Evolutionary conservation across 129 eudicot species (phyloP).

Genomic region (Pseudognaphalium luteoalbum): DNA sequence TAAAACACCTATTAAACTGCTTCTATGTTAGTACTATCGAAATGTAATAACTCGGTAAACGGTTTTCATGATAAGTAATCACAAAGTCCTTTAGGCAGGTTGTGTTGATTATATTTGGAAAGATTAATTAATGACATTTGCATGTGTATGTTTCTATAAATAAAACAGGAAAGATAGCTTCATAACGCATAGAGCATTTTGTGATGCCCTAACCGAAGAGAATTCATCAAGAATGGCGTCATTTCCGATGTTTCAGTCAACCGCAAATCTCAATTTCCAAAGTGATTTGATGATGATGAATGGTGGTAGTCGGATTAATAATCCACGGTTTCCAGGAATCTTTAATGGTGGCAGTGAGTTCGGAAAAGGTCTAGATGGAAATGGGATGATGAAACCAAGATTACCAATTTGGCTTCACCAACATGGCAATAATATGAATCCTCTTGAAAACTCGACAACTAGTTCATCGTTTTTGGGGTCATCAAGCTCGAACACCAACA

Average conservation of each 20-base stretch:
- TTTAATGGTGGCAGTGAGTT: neutral
- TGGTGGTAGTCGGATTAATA: constrained; percentile 38
- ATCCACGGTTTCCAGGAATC: constrained; percentile 21
- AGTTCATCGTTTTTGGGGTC: constrained; percentile 29
- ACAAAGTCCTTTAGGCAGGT: neutral
- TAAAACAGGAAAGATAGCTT: constrained; percentile 76
- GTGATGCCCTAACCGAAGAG: constrained; percentile 76
- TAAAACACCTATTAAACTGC: too few species aligned
- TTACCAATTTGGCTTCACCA: constrained; percentile 62
- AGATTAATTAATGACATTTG: neutral
- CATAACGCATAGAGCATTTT: constrained; percentile 78
- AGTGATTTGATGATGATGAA: constrained; percentile 40
- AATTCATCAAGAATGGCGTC: constrained; percentile 51
- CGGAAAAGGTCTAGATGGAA: constrained; percentile 12
- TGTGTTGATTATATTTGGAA: neutral
- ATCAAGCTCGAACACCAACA: constrained; percentile 41
- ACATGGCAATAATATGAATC: constrained; percentile 8
- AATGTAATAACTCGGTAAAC: too few species aligned
- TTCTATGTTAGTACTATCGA: neutral
- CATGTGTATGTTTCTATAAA: constrained; percentile 1
- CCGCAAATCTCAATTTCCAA: constrained; percentile 48
- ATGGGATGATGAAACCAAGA: constrained; percentile 43
- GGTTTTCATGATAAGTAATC: too few species aligned
- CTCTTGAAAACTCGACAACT: constrained; percentile 18
- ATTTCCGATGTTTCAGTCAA: constrained; percentile 29